Conservation (phyloP, 2,329 filamentous ascomycete species). For the Davidsoniella neocaledoniae region DNA sequence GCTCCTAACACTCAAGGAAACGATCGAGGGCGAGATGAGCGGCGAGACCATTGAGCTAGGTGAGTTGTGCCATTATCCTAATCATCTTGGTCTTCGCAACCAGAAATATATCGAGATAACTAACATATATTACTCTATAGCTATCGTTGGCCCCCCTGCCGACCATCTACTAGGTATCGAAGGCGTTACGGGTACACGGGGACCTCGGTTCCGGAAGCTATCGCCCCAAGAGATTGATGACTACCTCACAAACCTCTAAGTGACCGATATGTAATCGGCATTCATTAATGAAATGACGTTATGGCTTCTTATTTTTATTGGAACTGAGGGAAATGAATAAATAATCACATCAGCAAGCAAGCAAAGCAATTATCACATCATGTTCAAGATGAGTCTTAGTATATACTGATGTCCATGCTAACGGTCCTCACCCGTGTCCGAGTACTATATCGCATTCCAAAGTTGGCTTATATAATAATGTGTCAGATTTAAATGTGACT, state of each 20-base stretch:
- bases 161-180: conserved; percentile 85
- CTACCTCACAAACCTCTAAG: conserved; percentile 93
- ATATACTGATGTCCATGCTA: neutral
- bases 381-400: neutral
- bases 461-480: too few species aligned
- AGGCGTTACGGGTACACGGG: conserved; percentile 68
- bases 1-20: conserved; percentile 92
- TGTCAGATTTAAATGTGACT: too few species aligned
- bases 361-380: neutral
- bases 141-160: conserved; percentile 88
- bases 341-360: conserved; percentile 7
- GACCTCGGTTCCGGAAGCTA: conserved; percentile 83
- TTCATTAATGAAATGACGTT: conserved; percentile 12
- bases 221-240: conserved; percentile 98
- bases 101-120: conserved; percentile 9
- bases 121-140: conserved; percentile 27
- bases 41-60: conserved; percentile 97
- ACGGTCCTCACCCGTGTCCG: too few species aligned
- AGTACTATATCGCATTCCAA: too few species aligned
- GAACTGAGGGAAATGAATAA: conserved; percentile 10
- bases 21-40: conserved; percentile 98
- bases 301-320: conserved; percentile 10
- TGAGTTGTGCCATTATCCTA: conserved; percentile 26
- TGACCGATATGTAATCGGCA: conserved; percentile 7
- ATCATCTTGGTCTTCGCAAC: neutral